These are phyloP conservation scores for Collybia sp. DNA, from an alignment of 768 basidiomycete species.

Conservation along the genomic window DNA sequence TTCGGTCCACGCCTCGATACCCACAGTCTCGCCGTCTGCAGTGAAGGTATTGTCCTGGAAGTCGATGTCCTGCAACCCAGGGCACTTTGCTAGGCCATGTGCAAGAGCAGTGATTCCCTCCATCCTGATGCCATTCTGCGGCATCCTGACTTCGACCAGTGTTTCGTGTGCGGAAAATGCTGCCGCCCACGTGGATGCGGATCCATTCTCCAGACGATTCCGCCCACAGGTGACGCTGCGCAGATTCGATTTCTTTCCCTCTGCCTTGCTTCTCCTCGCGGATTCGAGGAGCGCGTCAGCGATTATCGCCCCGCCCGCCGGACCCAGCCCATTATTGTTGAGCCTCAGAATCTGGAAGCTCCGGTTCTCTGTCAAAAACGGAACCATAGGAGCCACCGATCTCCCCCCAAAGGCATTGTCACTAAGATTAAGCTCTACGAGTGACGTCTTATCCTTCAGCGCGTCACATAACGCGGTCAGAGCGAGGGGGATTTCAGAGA, in stretches of 20 bases:
- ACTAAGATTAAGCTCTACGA: constrained; percentile 85
- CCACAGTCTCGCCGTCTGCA: constrained; percentile 46
- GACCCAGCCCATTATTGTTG: constrained; percentile 96
- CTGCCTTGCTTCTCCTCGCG: constrained; percentile 60
- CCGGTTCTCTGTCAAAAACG: constrained; percentile 80
- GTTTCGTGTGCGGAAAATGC: constrained; percentile 85
- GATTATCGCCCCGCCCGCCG: constrained; percentile 80
- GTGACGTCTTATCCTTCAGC: constrained; percentile 71
- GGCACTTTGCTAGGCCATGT: constrained; percentile 63
- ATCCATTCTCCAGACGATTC: constrained; percentile 93
- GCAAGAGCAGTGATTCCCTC: constrained; percentile 83
- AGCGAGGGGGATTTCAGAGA: constrained; percentile 90
- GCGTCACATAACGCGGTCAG: constrained; percentile 87
- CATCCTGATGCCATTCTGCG: constrained; percentile 98
- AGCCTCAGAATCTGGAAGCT: constrained; percentile 81
- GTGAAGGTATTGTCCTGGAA: constrained; percentile 89
- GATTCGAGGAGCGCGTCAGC: constrained; percentile 80
- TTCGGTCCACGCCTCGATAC: constrained; percentile 54
- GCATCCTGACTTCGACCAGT: constrained; percentile 84
- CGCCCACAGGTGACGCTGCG: constrained; percentile 86
- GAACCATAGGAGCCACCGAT: constrained; percentile 90
- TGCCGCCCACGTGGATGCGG: constrained; percentile 76
- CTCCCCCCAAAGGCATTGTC: constrained; percentile 98
- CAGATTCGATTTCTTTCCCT: constrained; percentile 68
- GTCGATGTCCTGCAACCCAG: constrained; percentile 71